Base-by-base conservation (phyloP, 2,329 filamentous ascomycete genomes). In the Lachnellula cervina region DNA sequence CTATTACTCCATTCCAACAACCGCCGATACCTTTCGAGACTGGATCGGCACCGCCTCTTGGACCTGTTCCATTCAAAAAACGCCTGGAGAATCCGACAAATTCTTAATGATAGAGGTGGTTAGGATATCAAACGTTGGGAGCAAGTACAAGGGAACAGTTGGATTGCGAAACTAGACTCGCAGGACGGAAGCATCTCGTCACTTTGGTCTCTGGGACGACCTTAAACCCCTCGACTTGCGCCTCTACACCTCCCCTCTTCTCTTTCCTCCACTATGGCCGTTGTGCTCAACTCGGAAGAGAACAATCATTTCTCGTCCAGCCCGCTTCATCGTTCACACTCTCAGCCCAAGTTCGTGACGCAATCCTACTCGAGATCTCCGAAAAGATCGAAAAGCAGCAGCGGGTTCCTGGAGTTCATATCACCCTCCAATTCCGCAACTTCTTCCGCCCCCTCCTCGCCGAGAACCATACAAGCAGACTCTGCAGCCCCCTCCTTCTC, bases 361-460 rank as follows among this genome's bases (percentile, higher is more conserved):
- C 79, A 78, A 55, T 76, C 80, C 17, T 64, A 76, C 45, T 75
- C 79, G 7, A 72, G 75, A 13, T 75, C 74, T 35, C 73, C 74
- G 47, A 72, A 80, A 58, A 72, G 71, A 65, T 75, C 80, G 52
- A 65, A 64, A 42, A 66, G 63, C 49, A 66, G 53, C 48, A 60
- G 46, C 45, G 56, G 47, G 14, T 69, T 69, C 56, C 59, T 64
- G 35, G 58, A 62, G 9, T 51, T 64, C 23, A 55, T 65, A 5
- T 63, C 67, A 11, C 62, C 64, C 2, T 43, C 59, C 45, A 61
- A 62, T 51, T 69, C 68, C 6, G 34, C 60, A 47, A 71, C 73
- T 11, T 83, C 80, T 3, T 83, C 82, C 2, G 71, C 75, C 2
- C 75, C 79, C n/a, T 82, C 81, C 0, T 84, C 82, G 34, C 81